Percentiles rank a stretch among this genome's conserved stretches.
These are phyloP conservation scores for Naegleria gruberi DNA, from an alignment of 208 protist genomes.

Conservation along the genomic window DNA sequence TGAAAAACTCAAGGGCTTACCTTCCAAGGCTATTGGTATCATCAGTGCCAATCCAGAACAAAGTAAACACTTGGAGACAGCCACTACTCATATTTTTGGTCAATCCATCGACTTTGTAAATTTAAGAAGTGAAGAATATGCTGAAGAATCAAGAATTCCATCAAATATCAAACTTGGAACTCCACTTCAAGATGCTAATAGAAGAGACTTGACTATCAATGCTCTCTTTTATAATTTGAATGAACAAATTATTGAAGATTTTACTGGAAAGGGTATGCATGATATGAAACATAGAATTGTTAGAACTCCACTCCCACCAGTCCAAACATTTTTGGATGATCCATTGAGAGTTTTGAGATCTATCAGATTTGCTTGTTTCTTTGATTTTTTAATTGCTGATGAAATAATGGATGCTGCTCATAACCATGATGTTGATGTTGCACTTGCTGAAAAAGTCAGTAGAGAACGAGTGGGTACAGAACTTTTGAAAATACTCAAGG, in stretches of 20 bases:
- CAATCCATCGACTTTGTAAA: conserved; percentile 91
- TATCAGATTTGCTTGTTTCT: conserved; percentile 76
- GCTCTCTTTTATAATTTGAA: conserved; percentile 97
- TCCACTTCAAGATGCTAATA: conserved; percentile 74
- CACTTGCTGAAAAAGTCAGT: neutral
- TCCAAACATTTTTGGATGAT: conserved; percentile 77
- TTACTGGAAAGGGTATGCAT: conserved; percentile 66
- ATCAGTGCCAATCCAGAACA: conserved; percentile 55
- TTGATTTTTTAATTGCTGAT: conserved; percentile 68
- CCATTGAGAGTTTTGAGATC: conserved; percentile 82
- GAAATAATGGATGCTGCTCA: conserved; percentile 28
- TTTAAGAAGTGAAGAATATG: conserved; percentile 84
- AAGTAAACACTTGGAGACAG: conserved; percentile 96
- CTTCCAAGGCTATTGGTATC: conserved; percentile 16
- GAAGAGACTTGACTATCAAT: conserved; percentile 98
- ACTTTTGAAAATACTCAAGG: neutral
- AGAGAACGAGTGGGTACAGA: conserved; percentile 9
- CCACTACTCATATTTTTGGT: conserved; percentile 73
- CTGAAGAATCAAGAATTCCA: conserved; percentile 76
- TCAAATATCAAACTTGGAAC: conserved; percentile 58
- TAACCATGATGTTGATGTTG: neutral
- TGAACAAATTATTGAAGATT: conserved; percentile 82
- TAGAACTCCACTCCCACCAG: conserved; percentile 71
- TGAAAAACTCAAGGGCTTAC: conserved; percentile 38
- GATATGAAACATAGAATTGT: conserved; percentile 72